Percentiles rank a stretch among this genome's conserved stretches.
phyloP scores from a whole-genome alignment of 108 stramenopile species.

The Cyclostephanos tholiformis region DNA sequence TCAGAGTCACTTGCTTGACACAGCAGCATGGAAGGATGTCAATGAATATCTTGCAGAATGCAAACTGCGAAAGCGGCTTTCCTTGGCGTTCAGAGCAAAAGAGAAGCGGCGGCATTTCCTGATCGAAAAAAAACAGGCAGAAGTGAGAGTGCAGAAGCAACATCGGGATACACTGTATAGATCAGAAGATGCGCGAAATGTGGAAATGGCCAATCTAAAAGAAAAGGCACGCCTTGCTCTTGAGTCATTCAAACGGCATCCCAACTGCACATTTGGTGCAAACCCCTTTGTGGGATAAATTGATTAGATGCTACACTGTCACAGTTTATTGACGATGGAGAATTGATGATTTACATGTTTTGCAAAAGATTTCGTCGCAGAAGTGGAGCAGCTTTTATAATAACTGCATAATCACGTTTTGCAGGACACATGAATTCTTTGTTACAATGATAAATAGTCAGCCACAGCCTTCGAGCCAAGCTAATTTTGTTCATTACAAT shows the following conservation, averaged over 20 bases:
- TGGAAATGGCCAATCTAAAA: slow-evolving; percentile 70
- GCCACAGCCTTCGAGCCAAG: too few species aligned
- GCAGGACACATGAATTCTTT: too few species aligned
- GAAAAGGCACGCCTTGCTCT: slow-evolving; percentile 69
- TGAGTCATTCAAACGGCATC: slow-evolving; percentile 45
- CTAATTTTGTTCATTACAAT: too few species aligned
- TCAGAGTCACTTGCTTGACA: slow-evolving; percentile 61
- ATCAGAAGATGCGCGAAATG: slow-evolving; percentile 63
- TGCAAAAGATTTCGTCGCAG: too few species aligned
- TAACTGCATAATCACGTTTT: too few species aligned
- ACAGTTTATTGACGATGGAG: too few species aligned
- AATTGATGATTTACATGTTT: too few species aligned
- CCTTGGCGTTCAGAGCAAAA: slow-evolving; percentile 79
- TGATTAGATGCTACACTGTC: too few species aligned
- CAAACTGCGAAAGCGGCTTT: slow-evolving; percentile 65
- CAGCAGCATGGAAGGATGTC: slow-evolving; percentile 72
- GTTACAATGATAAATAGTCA: too few species aligned
- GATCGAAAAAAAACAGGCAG: slow-evolving; percentile 51
- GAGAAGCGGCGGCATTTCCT: slow-evolving; percentile 69
- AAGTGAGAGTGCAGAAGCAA: slow-evolving; percentile 43
- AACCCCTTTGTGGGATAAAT: slow-evolving; percentile 36
- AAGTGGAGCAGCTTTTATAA: too few species aligned
- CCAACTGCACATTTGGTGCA: slow-evolving; percentile 22
- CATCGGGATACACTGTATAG: slow-evolving; percentile 48
- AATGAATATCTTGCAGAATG: slow-evolving; percentile 77